These are phyloP conservation scores for Chytriomyces sp. DNA, from an alignment of 192 early-diverging fungal genomes.

Conservation along the genomic window DNA sequence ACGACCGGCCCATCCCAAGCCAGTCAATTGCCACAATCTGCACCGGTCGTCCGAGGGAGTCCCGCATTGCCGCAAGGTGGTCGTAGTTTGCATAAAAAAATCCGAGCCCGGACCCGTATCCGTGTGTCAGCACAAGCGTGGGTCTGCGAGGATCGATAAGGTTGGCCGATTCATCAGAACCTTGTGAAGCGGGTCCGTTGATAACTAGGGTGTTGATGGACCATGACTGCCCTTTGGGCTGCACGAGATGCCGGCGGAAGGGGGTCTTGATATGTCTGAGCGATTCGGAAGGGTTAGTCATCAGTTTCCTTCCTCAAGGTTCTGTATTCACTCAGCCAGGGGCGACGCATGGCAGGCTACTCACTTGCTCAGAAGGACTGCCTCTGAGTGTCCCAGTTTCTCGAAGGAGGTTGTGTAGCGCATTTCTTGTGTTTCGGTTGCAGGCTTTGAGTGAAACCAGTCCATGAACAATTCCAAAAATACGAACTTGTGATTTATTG, in stretches of 20 bases:
- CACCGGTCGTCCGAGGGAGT: constrained; percentile 26
- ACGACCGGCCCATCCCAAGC: constrained; percentile 36
- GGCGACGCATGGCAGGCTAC: neutral
- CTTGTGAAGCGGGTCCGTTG: constrained; percentile 6
- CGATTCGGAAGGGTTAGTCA: neutral
- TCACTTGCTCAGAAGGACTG: constrained; percentile 9
- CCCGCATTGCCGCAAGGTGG: constrained; percentile 10
- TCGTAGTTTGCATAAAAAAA: constrained; percentile 70
- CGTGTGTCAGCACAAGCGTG: constrained; percentile 73
- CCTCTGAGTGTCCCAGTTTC: constrained; percentile 23
- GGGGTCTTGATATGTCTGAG: constrained; percentile 33
- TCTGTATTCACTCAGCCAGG: neutral
- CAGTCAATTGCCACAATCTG: constrained; percentile 83
- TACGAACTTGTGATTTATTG: too few species aligned
- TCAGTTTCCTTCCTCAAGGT: neutral
- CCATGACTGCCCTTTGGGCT: constrained; percentile 15
- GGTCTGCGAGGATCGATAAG: constrained; percentile 20
- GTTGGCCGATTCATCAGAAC: neutral
- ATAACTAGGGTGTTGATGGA: constrained; percentile 36
- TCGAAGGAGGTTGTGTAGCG: constrained; percentile 8
- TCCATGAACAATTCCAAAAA: too few species aligned
- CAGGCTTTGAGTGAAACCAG: too few species aligned
- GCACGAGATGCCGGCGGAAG: constrained; percentile 26
- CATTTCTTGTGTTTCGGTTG: neutral
- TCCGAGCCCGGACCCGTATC: constrained; percentile 79